Conservation (phyloP, 1,284 basidiomycete genomes). For the Ceratobasidium sp. region DNA sequence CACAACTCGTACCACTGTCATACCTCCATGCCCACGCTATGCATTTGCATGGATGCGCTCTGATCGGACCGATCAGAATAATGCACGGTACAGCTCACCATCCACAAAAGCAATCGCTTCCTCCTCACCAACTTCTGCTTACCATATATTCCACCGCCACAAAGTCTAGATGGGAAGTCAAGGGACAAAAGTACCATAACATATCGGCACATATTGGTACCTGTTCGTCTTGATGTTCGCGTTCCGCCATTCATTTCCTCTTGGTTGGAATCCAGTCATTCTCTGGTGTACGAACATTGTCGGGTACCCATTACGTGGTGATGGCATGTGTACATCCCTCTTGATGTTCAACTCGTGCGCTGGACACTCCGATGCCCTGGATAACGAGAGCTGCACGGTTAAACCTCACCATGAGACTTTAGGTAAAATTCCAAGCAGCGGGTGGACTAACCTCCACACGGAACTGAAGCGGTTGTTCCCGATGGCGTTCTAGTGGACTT, state of each 20-base stretch:
- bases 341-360: too few relatives aligned
- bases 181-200: background rate
- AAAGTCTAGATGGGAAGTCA: background rate
- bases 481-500: too few relatives aligned
- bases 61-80: background rate
- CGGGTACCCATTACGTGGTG: too few relatives aligned
- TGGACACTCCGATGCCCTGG: too few relatives aligned
- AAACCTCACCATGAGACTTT: too few relatives aligned
- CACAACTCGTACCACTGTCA: background rate
- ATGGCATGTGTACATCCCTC: too few relatives aligned
- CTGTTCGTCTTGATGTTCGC: background rate
- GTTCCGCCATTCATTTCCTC: background rate
- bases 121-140: background rate
- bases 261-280: background rate
- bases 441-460: too few relatives aligned
- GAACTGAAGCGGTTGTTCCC: too few relatives aligned
- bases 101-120: background rate
- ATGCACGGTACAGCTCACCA: background rate
- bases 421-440: too few relatives aligned
- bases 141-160: background rate
- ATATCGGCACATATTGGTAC: background rate
- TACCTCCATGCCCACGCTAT: background rate
- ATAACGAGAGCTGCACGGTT: too few relatives aligned
- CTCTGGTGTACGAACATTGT: too few relatives aligned
- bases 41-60: background rate